Percentiles rank a stretch among this genome's conserved stretches.
Evolutionary conservation across 2,329 filamentous ascomycete species (phyloP).

Genomic region (Alternaria novae-zelandiae): DNA sequence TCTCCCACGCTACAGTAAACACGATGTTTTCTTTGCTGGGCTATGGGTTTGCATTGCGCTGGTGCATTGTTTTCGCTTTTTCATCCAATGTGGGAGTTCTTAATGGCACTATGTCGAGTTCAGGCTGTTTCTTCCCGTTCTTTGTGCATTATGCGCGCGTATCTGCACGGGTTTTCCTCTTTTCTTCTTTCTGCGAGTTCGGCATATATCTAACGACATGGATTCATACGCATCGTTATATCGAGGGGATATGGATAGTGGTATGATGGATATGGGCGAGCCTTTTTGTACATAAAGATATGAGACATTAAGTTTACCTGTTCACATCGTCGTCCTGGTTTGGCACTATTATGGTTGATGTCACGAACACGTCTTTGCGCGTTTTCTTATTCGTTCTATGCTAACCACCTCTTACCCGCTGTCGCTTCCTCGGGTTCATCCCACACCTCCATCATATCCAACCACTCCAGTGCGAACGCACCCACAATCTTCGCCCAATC

Average conservation of each 20-base stretch:
- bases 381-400: background rate
- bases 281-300: conserved; percentile 19
- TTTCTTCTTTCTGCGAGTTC: conserved; percentile 4
- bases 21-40: conserved; percentile 27
- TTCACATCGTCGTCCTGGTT: background rate
- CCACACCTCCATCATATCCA: conserved; percentile 72
- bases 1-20: conserved; percentile 13
- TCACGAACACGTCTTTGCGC: background rate
- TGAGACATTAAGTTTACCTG: conserved; percentile 1
- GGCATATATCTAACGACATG: conserved; percentile 10
- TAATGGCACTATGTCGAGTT: conserved; percentile 13
- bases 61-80: conserved; percentile 39
- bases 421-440: conserved; percentile 20
- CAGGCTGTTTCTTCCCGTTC: conserved; percentile 11
- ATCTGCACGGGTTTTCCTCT: background rate
- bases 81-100: conserved; percentile 11
- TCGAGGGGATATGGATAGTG: conserved; percentile 4
- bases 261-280: conserved; percentile 10
- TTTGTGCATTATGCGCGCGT: conserved; percentile 11
- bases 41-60: conserved; percentile 41
- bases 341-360: background rate
- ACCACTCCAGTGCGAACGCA: conserved; percentile 88
- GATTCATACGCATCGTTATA: conserved; percentile 18
- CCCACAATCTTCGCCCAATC: conserved; percentile 89
- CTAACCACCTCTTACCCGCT: background rate